Evolutionary conservation across 805 yeast genomes (phyloP), one percentile per base, ranked within the genome.

Genomic region (Lachancea kluyveri): DNA sequence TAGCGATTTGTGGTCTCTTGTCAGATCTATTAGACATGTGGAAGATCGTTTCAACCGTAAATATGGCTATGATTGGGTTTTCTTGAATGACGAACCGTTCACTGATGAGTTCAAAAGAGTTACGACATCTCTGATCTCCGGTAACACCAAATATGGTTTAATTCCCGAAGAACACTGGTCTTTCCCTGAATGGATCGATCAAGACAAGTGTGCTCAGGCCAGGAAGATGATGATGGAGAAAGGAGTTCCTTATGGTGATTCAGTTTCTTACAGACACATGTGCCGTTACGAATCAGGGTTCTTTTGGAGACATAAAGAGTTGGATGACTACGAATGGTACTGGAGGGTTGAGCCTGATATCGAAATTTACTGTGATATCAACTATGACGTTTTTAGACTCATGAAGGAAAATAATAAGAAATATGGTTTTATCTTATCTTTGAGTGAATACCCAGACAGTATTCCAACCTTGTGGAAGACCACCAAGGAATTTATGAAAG

Each of bases 281-380:
- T 39, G 68, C 39, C 64, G 69, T 43, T 64, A 42, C 35, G 65
- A 63, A 39, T 62, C 68, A 12, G 68, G 68, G 6, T 79, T 77
- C 43, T 79, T 83, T 57, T 78, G 68, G 56, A 60, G 70, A 31
- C 80, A 79, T 49, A 69, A 70, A 30, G 59, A 76, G 29, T 54
- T 84, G 54, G 52, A 60, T 31, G 64, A 68, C n/a, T 79, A 78
- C 55, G 72, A 69, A 26, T 83, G 75, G 52, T 79, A 75, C 51
- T 80, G 88, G 90, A 64, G 90, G 37, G 79, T 81, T 24, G 90
- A 80, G 57, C 86, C 87, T 8, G 79, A 76, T 30, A 73, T 77
- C 30, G 60, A 66, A 28, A 60, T 75, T 33, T 66, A 53, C 41
- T 81, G 90, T 62, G 79, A 79, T 52, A 59, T 78, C 14, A 64